Percentiles rank a stretch among this genome's conserved stretches.
Conservation (phyloP, 2,329 filamentous ascomycete genomes). For the Zalaria sp. region DNA sequence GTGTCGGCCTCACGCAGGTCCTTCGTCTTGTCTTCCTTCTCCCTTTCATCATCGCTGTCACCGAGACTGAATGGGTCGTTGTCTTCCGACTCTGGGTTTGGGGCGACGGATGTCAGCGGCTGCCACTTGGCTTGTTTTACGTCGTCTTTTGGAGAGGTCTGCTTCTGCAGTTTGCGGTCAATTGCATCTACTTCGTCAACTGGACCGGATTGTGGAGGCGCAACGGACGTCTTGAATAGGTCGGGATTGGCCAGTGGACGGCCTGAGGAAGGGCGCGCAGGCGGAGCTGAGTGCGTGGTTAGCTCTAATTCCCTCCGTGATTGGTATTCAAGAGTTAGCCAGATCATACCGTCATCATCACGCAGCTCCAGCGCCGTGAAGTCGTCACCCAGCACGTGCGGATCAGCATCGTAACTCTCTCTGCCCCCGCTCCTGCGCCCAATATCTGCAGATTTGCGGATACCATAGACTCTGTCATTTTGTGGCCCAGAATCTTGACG, state of each 20-base stretch:
- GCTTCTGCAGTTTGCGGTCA: constrained; percentile 38
- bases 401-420: constrained; percentile 88
- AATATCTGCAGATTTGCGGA: constrained; percentile 15
- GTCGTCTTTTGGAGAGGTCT: constrained; percentile 4
- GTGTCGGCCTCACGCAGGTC: constrained; percentile 41
- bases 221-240: constrained; percentile 58
- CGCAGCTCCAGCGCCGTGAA: constrained; percentile 55
- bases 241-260: constrained; percentile 62
- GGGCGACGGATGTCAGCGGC: constrained; percentile 73
- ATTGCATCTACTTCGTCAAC: constrained; percentile 67
- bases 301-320: neutral
- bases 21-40: constrained; percentile 48
- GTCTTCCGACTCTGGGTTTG: constrained; percentile 66
- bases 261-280: constrained; percentile 35
- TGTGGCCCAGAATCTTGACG: constrained; percentile 22
- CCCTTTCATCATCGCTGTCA: constrained; percentile 87
- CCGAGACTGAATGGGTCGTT: constrained; percentile 95
- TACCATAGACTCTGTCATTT: constrained; percentile 24
- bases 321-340: no score
- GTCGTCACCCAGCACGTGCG: constrained; percentile 77
- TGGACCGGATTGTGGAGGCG: constrained; percentile 41
- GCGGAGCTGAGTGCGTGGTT: constrained; percentile 30
- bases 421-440: constrained; percentile 57
- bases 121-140: constrained; percentile 89
- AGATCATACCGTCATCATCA: constrained; percentile 41